Evolutionary conservation across 129 eudicot genomes (phyloP).

Genomic region (Daucus carota): DH1_v3.0 NC_030385.2:29869501-29870000

Average conservation of each 20-base stretch:
- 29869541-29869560: neutral
- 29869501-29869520: neutral
- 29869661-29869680: neutral
- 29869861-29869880: conserved; percentile 12
- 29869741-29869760: conserved; percentile 89
- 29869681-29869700: conserved; percentile 14
- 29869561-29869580: neutral
- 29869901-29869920: conserved; percentile 38
- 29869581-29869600: neutral
- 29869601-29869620: neutral
- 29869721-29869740: conserved; percentile 69
- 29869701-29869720: conserved; percentile 62
- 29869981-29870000: conserved; percentile 55
- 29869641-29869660: neutral
- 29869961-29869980: neutral
- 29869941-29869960: neutral
- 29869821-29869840: neutral
- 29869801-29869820: neutral
- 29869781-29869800: neutral
- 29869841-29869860: conserved; percentile 8
- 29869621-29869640: neutral
- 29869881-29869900: conserved; percentile 40
- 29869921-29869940: neutral
- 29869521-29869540: neutral
- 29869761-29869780: conserved; percentile 14